These are phyloP conservation scores for Coccomyxa sp. DNA, from an alignment of 139 green algal genomes.

Conservation along the genomic window DNA sequence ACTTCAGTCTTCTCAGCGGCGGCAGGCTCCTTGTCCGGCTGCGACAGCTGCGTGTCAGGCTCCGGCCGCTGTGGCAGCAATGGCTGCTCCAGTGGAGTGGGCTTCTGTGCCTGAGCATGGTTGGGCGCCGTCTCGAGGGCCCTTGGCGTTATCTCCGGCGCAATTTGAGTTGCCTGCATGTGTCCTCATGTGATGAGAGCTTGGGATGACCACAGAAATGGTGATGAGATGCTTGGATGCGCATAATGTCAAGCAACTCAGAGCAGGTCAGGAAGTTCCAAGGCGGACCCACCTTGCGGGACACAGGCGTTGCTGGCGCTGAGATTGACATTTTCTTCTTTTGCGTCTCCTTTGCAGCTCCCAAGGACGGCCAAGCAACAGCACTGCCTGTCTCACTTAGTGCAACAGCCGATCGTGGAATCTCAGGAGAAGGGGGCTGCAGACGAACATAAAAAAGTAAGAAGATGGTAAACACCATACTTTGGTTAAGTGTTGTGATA, in stretches of 20 bases:
- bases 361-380: slow-evolving; percentile 70
- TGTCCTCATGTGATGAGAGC: no score
- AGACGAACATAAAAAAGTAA: background rate
- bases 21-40: no score
- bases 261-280: no score
- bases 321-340: slow-evolving; percentile 54
- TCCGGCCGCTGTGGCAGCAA: background rate
- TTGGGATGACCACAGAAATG: no score
- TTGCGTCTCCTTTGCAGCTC: slow-evolving; percentile 66
- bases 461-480: background rate
- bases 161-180: no score
- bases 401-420: background rate
- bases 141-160: no score
- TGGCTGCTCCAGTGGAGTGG: background rate
- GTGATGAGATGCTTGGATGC: no score
- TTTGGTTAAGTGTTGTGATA: background rate
- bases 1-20: background rate
- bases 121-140: no score
- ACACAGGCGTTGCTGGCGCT: background rate
- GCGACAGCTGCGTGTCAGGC: background rate
- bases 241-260: no score
- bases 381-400: background rate
- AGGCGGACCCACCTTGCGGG: background rate
- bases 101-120: background rate
- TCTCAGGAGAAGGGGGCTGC: background rate